These are phyloP conservation scores for Filosporella fistucella DNA, from an alignment of 495 filamentous ascomycete genomes.

Conservation along the genomic window DNA sequence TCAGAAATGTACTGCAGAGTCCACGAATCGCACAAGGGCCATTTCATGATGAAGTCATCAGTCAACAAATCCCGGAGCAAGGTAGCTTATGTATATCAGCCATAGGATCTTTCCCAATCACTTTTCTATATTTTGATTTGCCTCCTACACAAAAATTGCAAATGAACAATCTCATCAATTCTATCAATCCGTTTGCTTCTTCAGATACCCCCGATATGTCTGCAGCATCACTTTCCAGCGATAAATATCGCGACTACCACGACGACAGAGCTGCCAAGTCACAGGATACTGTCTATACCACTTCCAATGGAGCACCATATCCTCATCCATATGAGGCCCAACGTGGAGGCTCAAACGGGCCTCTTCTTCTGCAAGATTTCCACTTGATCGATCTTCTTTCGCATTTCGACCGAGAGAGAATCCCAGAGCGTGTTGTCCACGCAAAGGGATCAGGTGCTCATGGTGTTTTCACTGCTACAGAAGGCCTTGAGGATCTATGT, in stretches of 20 bases:
- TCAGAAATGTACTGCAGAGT: too few species aligned
- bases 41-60: too few species aligned
- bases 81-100: too few species aligned
- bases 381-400: slow-evolving; percentile 58
- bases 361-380: slow-evolving; percentile 56
- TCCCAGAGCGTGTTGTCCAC: slow-evolving; percentile 70
- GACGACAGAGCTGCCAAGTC: slow-evolving; percentile 41
- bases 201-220: too few species aligned
- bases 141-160: too few species aligned
- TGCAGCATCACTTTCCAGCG: slow-evolving; percentile 19
- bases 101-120: too few species aligned
- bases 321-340: slow-evolving; percentile 31
- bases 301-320: slow-evolving; percentile 46
- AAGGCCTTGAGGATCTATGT: slow-evolving; percentile 21
- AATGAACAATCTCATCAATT: too few species aligned
- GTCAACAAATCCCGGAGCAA: too few species aligned
- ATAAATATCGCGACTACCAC: slow-evolving; percentile 35
- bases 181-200: too few species aligned
- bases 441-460: slow-evolving; percentile 75
- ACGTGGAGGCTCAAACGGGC: slow-evolving; percentile 36
- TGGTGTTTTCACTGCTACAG: slow-evolving; percentile 65
- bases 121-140: too few species aligned
- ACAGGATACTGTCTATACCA: slow-evolving; percentile 41
- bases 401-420: slow-evolving; percentile 63
- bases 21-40: too few species aligned